Evolutionary conservation across 768 basidiomycete genomes (phyloP).

Genomic region (Pulveroboletus sp.): DNA sequence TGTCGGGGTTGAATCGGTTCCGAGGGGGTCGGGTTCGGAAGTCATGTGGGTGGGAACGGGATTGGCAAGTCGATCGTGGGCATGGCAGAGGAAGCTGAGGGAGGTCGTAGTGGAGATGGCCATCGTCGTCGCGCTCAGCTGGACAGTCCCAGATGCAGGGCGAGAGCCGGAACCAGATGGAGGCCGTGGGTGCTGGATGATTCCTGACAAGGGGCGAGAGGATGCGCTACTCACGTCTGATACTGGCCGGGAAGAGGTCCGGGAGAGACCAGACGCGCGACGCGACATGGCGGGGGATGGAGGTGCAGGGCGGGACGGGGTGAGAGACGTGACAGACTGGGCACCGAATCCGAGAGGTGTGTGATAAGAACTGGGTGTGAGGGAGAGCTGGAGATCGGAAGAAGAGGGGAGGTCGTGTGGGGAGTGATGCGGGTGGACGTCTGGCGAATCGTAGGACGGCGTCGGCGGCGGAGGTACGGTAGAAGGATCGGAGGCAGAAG

Average conservation of each 20-base stretch:
- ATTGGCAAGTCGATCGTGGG: neutral
- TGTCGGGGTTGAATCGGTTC: neutral
- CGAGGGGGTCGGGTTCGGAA: neutral
- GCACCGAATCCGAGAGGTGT: conserved; percentile 20
- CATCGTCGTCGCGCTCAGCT: neutral
- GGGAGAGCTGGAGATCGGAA: conserved; percentile 3
- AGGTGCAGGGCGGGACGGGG: conserved; percentile 54
- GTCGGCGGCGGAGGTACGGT: conserved; percentile 7
- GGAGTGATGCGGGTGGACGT: neutral
- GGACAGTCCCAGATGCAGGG: neutral
- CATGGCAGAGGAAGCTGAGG: neutral
- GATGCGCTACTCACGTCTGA: conserved; percentile 17
- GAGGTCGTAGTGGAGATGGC: neutral
- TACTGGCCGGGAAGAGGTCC: conserved; percentile 21
- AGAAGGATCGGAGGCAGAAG: conserved; percentile 33
- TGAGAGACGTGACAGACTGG: conserved; percentile 31
- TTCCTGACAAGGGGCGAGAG: conserved; percentile 18
- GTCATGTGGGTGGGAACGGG: neutral
- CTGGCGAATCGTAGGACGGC: conserved; percentile 26
- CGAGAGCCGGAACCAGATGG: conserved; percentile 3
- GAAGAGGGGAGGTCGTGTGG: neutral
- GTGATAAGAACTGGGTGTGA: conserved; percentile 2
- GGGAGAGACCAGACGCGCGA: conserved; percentile 31
- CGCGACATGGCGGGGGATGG: conserved; percentile 54
- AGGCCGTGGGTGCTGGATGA: conserved; percentile 5